phyloP scores from a whole-genome alignment of 1,139 yeast species.

The Geotrichum bryndzae region DNA sequence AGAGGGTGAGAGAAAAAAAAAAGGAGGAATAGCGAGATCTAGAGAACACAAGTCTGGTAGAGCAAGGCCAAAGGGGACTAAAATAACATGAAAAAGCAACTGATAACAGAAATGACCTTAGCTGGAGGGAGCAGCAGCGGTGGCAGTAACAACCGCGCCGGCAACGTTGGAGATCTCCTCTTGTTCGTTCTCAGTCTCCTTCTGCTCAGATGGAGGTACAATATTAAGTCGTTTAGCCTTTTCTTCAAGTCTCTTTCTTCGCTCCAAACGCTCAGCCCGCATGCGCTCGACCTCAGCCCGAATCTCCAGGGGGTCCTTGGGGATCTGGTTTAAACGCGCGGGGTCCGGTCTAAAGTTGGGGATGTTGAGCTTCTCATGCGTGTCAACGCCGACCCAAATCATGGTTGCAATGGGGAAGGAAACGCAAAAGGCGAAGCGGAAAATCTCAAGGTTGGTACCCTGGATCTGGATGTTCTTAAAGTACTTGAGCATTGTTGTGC shows the following conservation, averaged over 20 bases:
- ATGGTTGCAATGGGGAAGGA: constrained; percentile 81
- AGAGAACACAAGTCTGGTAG: background rate
- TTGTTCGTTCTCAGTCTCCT: background rate
- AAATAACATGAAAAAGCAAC: no score
- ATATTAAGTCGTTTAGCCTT: constrained; percentile 50
- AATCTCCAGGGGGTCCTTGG: constrained; percentile 88
- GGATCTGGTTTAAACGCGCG: constrained; percentile 78
- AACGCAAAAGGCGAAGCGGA: constrained; percentile 70
- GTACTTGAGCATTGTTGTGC: background rate
- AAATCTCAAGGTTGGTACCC: constrained; percentile 19
- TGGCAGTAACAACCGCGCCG: background rate
- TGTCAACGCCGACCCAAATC: constrained; percentile 87
- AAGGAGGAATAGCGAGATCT: background rate
- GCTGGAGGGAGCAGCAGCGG: background rate
- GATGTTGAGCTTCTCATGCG: constrained; percentile 80
- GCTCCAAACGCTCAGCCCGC: constrained; percentile 65
- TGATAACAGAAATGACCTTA: background rate
- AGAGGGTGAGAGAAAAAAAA: background rate
- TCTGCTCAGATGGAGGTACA: background rate
- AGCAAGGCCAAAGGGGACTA: background rate
- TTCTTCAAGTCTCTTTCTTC: constrained; percentile 67
- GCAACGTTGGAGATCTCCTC: background rate
- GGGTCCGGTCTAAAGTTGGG: constrained; percentile 99
- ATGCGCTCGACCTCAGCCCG: constrained; percentile 87
- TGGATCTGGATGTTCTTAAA: constrained; percentile 14